Evolutionary conservation across 805 yeast genomes (phyloP), one percentile per base, ranked within the genome.

Genomic region (Wickerhamomyces hampshirensis): DNA sequence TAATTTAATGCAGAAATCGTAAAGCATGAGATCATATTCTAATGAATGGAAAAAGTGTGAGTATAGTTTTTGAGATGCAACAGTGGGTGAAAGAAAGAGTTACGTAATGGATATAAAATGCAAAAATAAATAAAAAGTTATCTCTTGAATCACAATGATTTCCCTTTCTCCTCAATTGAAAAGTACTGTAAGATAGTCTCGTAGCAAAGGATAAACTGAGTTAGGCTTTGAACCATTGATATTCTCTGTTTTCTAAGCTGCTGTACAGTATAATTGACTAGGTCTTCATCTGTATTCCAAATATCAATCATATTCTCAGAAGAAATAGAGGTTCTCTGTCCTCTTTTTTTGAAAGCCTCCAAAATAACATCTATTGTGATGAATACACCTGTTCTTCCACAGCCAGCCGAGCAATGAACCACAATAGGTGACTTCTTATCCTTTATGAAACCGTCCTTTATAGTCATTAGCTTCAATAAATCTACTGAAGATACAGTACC

Each of bases 401-500:
- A 91, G 1, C 98, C 98, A 0, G 98, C 98, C 5, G 96, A 87
- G 52, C 98, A 93, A 56, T 93, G 98, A 15, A 84, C 84, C 30
- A 88, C 63, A 2, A 80, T 67, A 15, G 93, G 91, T 1, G 63
- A 42, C 2, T 57, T 51, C 6, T 21, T 21, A 24, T 42, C 39
- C 1, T 13, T 31, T 3, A 40, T 23, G n/a, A 60, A 43, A 23
- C 40, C 29, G 37, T 60, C 56, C 35, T 65, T 65, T 4, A 60
- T 48, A 1, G 50, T 36, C 14, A 58, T 56, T 13, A 66, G 33
- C 17, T 55, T 48, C 13, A 64, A 27, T 6, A 66, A 40, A 21
- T 57, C 62, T 1, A 39, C 28, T 45, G 55, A 50, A 16, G 73
- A 66, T n/a, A 80, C 71, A 4, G 78, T 73, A 5, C 84, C 81